Evolutionary conservation across 257 asterid species (phyloP).

Genomic region (Jacaranda mimosifolia): DNA sequence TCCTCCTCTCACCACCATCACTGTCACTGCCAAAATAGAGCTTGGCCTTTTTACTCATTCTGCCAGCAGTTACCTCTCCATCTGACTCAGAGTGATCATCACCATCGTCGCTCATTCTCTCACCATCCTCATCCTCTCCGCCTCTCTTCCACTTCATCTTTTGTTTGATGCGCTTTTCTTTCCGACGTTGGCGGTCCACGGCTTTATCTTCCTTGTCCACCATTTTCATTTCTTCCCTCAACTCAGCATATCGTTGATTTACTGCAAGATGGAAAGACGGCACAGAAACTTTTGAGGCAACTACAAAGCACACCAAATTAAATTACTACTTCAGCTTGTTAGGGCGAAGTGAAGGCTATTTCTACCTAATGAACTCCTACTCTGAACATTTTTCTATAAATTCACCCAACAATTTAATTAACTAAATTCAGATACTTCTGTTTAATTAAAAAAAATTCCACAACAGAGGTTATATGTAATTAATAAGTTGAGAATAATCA

Average conservation of each 20-base stretch:
- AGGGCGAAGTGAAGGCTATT: background rate
- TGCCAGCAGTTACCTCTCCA: slow-evolving; percentile 36
- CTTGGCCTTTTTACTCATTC: slow-evolving; percentile 57
- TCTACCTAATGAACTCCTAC: background rate
- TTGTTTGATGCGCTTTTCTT: slow-evolving; percentile 76
- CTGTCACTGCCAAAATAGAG: slow-evolving; percentile 66
- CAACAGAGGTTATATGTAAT: background rate
- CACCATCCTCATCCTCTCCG: slow-evolving; percentile 54
- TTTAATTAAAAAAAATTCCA: background rate
- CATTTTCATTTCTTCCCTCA: slow-evolving; percentile 69
- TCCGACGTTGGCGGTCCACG: slow-evolving; percentile 66
- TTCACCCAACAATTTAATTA: background rate
- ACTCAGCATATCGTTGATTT: slow-evolving; percentile 61
- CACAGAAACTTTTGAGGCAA: slow-evolving; percentile 15
- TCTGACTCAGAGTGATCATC: slow-evolving; percentile 56
- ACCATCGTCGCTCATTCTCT: slow-evolving; percentile 46
- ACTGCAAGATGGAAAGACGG: slow-evolving; percentile 53
- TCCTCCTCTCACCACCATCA: slow-evolving; percentile 43
- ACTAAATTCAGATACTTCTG: background rate
- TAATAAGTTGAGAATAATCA: background rate
- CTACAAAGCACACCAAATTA: background rate
- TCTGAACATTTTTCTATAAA: background rate
- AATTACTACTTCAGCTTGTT: background rate
- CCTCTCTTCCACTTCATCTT: slow-evolving; percentile 78
- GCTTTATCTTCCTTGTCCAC: slow-evolving; percentile 87